Evolutionary conservation across 2,329 filamentous ascomycete species (phyloP).

Genomic region (Sarocladium strictum): DNA sequence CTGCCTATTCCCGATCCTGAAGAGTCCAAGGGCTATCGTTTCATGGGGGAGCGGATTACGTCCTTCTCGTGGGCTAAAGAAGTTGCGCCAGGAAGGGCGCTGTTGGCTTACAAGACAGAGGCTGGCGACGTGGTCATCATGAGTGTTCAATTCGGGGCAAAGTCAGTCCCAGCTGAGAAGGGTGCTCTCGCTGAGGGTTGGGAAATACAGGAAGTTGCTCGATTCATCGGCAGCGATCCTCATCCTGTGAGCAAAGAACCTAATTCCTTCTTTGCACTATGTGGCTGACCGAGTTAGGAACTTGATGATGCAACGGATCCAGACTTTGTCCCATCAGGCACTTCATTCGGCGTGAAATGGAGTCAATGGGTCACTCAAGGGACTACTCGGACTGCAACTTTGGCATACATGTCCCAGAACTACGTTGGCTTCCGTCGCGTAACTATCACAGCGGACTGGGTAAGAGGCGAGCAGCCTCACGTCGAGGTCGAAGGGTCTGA

Average conservation of each 20-base stretch:
- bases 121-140: constrained; percentile 44
- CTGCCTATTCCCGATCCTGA: constrained; percentile 40
- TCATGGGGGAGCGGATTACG: constrained; percentile 39
- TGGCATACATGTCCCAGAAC: constrained; percentile 45
- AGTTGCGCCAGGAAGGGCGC: constrained; percentile 31
- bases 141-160: constrained; percentile 34
- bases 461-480: constrained; percentile 26
- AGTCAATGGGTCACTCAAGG: constrained; percentile 42
- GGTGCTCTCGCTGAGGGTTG: constrained; percentile 31
- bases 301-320: constrained; percentile 32
- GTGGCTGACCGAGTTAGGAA: background rate
- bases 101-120: constrained; percentile 49
- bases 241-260: constrained; percentile 26
- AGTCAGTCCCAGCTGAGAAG: constrained; percentile 13
- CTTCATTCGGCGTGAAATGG: constrained; percentile 47
- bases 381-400: constrained; percentile 31
- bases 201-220: constrained; percentile 43
- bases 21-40: constrained; percentile 23
- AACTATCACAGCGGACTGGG: constrained; percentile 32
- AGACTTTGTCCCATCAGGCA: constrained; percentile 41
- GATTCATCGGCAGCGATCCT: constrained; percentile 42
- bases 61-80: constrained; percentile 49
- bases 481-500: constrained; percentile 36
- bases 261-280: background rate
- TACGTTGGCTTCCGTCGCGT: constrained; percentile 51